Evolutionary conservation across 202 grass and related monocot genomes (phyloP).

Genomic region (Schoenoplectus tabernaemontani): DNA sequence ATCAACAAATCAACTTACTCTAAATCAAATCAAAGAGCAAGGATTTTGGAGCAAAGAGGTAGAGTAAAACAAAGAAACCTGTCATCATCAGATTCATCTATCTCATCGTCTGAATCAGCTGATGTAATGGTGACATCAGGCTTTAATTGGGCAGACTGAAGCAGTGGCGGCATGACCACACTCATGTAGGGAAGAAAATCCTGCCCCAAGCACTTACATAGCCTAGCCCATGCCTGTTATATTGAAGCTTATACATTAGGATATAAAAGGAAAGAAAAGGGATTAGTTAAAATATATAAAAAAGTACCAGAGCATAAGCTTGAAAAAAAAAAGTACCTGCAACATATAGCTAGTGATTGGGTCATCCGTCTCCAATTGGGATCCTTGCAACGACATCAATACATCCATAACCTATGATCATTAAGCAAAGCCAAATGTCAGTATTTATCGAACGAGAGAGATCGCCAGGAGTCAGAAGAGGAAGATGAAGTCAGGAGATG

Average conservation of each 20-base stretch:
- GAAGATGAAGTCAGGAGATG: too few relatives aligned
- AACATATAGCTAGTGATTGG: slow-evolving; percentile 98
- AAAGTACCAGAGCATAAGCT: background rate
- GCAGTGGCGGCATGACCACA: slow-evolving; percentile 95
- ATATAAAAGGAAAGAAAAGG: background rate
- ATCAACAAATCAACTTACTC: background rate
- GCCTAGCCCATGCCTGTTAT: slow-evolving; percentile 85
- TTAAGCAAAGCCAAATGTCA: slow-evolving; percentile 14
- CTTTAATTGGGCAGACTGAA: slow-evolving; percentile 96
- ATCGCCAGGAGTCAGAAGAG: too few relatives aligned
- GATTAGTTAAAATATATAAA: slow-evolving; percentile 5
- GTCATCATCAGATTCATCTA: slow-evolving; percentile 81
- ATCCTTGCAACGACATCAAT: slow-evolving; percentile 93
- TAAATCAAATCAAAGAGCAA: background rate
- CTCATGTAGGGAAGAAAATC: slow-evolving; percentile 99
- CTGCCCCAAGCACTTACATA: slow-evolving; percentile 98
- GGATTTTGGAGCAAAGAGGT: background rate
- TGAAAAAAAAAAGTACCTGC: slow-evolving; percentile 51
- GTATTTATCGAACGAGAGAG: too few relatives aligned
- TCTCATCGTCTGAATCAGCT: slow-evolving; percentile 88
- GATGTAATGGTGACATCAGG: slow-evolving; percentile 97
- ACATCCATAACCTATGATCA: slow-evolving; percentile 86
- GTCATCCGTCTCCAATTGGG: slow-evolving; percentile 93
- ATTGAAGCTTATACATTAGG: slow-evolving; percentile 24
- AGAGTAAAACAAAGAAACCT: slow-evolving; percentile 29